These are phyloP conservation scores for Zizania palustris DNA, from an alignment of 202 grass and related monocot species.

Conservation along the genomic window DNA sequence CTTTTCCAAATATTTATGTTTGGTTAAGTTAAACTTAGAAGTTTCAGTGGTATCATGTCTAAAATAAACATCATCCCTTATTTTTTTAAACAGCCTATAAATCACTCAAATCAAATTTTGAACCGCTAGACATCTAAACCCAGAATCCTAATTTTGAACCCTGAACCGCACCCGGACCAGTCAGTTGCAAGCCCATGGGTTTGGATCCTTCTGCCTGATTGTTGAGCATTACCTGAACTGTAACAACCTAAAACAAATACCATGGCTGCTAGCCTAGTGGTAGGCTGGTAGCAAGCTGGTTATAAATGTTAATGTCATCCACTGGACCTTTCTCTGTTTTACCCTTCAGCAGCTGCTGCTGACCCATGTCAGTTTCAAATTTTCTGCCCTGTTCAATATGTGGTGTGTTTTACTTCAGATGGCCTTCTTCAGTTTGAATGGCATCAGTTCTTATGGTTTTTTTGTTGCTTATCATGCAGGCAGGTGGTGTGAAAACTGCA, in stretches of 20 bases:
- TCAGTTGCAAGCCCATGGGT: neutral
- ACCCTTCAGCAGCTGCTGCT: neutral
- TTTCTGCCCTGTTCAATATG: neutral
- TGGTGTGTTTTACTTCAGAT: neutral
- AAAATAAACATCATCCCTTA: neutral
- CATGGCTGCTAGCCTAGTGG: neutral
- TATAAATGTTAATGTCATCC: neutral
- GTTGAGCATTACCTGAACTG: neutral
- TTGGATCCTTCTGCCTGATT: neutral
- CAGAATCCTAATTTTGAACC: conserved; percentile 15
- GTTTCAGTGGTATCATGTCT: neutral
- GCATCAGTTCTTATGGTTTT: neutral
- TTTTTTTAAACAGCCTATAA: neutral
- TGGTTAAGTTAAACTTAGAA: neutral
- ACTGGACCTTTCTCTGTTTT: neutral
- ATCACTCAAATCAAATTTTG: neutral
- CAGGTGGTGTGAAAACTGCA: conserved; percentile 5
- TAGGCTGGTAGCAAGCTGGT: neutral
- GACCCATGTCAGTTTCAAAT: neutral
- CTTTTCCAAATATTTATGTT: neutral
- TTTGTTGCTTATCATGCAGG: conserved; percentile 21
- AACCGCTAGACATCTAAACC: neutral
- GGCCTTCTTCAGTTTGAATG: neutral
- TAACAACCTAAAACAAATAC: neutral
- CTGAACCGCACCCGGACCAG: neutral